Evolutionary conservation across 805 yeast genomes (phyloP), one percentile per base, ranked within the genome.

Genomic region (Pichia nanzhaoensis): DNA sequence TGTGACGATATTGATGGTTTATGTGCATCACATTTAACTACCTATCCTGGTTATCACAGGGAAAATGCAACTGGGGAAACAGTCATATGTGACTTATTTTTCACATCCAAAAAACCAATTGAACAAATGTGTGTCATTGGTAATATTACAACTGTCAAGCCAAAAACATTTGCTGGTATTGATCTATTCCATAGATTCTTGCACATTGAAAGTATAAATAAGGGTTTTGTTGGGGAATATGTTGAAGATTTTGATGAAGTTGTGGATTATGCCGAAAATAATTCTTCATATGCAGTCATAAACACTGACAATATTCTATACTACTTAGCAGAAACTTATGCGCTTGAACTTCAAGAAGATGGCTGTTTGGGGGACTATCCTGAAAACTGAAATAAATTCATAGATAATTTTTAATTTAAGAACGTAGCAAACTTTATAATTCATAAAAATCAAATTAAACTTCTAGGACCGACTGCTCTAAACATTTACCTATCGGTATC

Each of bases 11-110:
- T 57, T 14, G 71, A 68, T 48, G 67, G 66, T 5, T 52, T 56
- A 42, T 69, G 73, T 55, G 55, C 56, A 13, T 38, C 30, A 9
- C 46, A 59, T 21, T 51, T 56, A 19, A 60, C 55, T 22, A 60
- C 62, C 24, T 68, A 64, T 57, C 69, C 71, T 6, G 72, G 73
- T 22, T 66, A 68, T 36, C 66, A 67, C 60, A 60, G 72, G 50
- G 66, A 60, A 20, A 55, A 53, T 18, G 61, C 61, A 41, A 64
- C 59, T 20, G 53, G 64, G n/a, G 71, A 69, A 51, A 68, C 66
- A 16, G 70, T 66, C 19, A 62, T 69, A 44, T 68, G 73, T 55
- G 71, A 68, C 42, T 51, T 60, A 31, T 65, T 68, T 39, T 69
- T 60, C 54, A 54, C 55, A 17, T 47, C 67, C 2, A 66, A 65